These are phyloP conservation scores for Mycena alexandri DNA, from an alignment of 768 basidiomycete genomes.

Conservation along the genomic window DNA sequence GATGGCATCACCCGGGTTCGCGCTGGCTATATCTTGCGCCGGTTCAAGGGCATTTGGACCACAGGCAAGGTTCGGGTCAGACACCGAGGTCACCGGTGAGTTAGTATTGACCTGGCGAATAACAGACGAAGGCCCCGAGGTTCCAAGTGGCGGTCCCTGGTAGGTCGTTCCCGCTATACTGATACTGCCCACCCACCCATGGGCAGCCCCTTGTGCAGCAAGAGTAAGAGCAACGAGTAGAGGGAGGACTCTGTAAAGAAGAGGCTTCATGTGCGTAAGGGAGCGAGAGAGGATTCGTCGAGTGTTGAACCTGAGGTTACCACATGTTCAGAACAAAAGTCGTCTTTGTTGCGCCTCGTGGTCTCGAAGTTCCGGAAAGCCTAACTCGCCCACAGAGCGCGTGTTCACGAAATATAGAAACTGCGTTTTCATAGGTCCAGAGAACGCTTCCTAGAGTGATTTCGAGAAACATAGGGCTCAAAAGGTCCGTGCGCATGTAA, in stretches of 20 bases:
- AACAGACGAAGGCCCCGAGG: slow-evolving; percentile 53
- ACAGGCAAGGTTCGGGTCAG: slow-evolving; percentile 59
- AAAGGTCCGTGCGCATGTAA: no score
- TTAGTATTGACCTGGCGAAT: slow-evolving; percentile 60
- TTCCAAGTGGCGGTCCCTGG: slow-evolving; percentile 57
- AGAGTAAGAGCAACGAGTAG: slow-evolving; percentile 1
- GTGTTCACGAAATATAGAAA: no score
- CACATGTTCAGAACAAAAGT: slow-evolving; percentile 21
- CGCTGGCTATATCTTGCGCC: slow-evolving; percentile 57
- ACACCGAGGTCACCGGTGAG: slow-evolving; percentile 61
- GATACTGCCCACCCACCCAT: slow-evolving; percentile 59
- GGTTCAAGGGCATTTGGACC: slow-evolving; percentile 56
- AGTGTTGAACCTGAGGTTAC: slow-evolving; percentile 21
- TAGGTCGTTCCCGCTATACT: slow-evolving; percentile 59
- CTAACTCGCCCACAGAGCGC: no score
- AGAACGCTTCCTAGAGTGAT: no score
- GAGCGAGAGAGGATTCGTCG: neutral
- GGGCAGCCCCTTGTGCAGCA: slow-evolving; percentile 48
- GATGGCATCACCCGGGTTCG: slow-evolving; percentile 61
- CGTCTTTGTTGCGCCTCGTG: slow-evolving; percentile 30
- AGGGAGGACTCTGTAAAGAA: neutral
- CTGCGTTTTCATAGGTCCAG: no score
- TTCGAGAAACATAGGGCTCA: no score
- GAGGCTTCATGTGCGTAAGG: slow-evolving; percentile 10
- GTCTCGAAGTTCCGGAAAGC: slow-evolving; percentile 2